Evolutionary conservation across 257 asterid genomes (phyloP).

Genomic region (Solanum pimpinellifolium): DNA sequence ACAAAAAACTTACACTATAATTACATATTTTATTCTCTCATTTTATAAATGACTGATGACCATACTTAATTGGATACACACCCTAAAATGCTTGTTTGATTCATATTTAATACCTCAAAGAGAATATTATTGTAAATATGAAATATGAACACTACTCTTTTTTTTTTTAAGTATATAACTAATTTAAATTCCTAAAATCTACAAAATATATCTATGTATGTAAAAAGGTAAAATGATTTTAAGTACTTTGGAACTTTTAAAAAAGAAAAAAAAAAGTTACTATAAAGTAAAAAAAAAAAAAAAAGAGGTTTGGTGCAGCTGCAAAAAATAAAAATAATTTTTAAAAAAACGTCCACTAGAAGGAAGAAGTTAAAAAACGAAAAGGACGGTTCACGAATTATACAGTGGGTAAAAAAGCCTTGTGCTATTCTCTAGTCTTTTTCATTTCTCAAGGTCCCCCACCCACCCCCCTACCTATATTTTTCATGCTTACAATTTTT

Average conservation of each 20-base stretch:
- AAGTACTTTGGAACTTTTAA: not conserved
- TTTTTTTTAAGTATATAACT: not conserved
- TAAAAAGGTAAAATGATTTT: not conserved
- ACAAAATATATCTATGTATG: not conserved
- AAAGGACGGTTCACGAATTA: not conserved
- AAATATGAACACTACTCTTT: not conserved
- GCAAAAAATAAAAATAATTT: not conserved
- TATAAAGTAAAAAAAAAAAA: not conserved
- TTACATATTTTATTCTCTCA: not conserved
- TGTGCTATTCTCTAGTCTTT: not conserved
- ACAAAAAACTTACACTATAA: too few species aligned
- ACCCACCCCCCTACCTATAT: too few species aligned
- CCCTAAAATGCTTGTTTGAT: not conserved
- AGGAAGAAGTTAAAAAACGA: not conserved
- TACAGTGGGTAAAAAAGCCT: not conserved
- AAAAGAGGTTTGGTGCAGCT: not conserved
- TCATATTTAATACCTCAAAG: not conserved
- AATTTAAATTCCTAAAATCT: not conserved
- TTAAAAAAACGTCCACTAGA: not conserved
- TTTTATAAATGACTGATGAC: not conserved
- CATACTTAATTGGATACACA: not conserved
- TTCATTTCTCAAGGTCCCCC: not conserved
- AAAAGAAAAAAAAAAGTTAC: not conserved
- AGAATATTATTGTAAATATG: not conserved
- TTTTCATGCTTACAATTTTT: not conserved